A percentile compares a stretch with the other conserved stretches of the same genome.
Evolutionary conservation across 2,329 filamentous ascomycete genomes (phyloP).

Genomic region (Trichoderma sp.): DNA sequence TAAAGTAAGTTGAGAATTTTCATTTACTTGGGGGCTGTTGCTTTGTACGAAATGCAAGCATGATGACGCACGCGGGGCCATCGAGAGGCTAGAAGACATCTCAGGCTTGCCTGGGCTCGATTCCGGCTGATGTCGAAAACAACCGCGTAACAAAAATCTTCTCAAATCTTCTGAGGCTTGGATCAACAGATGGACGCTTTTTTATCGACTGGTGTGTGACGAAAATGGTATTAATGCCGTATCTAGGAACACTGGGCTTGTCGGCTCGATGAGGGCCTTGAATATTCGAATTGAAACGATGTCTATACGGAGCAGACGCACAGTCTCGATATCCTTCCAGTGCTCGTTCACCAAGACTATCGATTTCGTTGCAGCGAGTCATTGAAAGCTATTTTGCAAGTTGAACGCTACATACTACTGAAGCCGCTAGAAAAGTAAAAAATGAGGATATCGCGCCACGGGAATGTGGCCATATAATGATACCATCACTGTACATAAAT

Average conservation of each 20-base stretch:
- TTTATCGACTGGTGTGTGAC: neutral
- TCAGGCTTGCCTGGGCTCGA: constrained; percentile 31
- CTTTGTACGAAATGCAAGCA: constrained; percentile 29
- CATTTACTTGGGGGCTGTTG: neutral
- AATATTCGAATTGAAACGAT: neutral
- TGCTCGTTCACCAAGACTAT: neutral
- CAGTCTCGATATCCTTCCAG: neutral
- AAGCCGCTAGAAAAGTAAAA: neutral
- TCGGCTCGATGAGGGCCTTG: neutral
- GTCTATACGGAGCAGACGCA: neutral
- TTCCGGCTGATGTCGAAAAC: constrained; percentile 55
- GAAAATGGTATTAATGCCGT: neutral
- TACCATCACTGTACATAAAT: constrained; percentile 15
- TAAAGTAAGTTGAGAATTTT: constrained; percentile 22
- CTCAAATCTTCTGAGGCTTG: constrained; percentile 60
- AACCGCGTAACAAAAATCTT: constrained; percentile 67
- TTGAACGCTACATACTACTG: neutral
- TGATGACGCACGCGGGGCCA: constrained; percentile 59
- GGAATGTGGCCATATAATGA: constrained; percentile 1
- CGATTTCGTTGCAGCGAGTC: neutral
- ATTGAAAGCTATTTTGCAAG: neutral
- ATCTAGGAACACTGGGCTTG: neutral
- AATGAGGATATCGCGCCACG: constrained; percentile 6
- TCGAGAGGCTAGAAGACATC: constrained; percentile 34
- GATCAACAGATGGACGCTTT: neutral